phyloP scores from a whole-genome alignment of 78 protist genomes.

The Speleostelium caveatum region DNA sequence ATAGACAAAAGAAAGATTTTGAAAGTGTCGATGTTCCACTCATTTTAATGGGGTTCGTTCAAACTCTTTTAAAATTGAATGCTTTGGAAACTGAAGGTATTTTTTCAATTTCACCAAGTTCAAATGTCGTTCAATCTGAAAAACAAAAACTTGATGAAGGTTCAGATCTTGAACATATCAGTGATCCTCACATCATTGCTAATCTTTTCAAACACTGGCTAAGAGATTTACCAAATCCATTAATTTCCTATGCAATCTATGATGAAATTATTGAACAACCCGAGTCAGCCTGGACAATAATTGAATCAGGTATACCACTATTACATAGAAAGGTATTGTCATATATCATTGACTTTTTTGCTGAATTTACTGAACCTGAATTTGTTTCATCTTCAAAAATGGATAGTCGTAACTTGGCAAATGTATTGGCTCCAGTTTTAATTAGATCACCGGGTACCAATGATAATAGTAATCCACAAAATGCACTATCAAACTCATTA shows the following conservation, averaged over 20 bases:
- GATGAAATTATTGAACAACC: slow-evolving; percentile 66
- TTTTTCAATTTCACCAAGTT: slow-evolving; percentile 18
- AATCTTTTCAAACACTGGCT: slow-evolving; percentile 67
- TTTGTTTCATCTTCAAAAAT: slow-evolving; percentile 11
- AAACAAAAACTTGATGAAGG: slow-evolving; percentile 54
- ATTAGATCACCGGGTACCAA: slow-evolving; percentile 26
- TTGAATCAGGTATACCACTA: slow-evolving; percentile 41
- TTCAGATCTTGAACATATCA: slow-evolving; percentile 22
- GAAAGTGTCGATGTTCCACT: slow-evolving; percentile 23
- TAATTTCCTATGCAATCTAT: slow-evolving; percentile 58
- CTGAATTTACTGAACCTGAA: slow-evolving; percentile 45
- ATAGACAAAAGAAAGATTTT: slow-evolving; percentile 23
- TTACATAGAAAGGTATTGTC: slow-evolving; percentile 38
- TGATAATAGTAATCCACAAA: not conserved
- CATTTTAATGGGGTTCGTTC: slow-evolving; percentile 37
- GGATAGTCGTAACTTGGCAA: slow-evolving; percentile 32
- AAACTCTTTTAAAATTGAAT: slow-evolving; percentile 35
- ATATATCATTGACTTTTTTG: slow-evolving; percentile 59
- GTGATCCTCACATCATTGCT: slow-evolving; percentile 36
- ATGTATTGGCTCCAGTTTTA: slow-evolving; percentile 37
- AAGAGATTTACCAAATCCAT: slow-evolving; percentile 69
- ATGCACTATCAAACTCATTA: slow-evolving; percentile 20
- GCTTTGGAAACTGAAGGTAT: slow-evolving; percentile 51
- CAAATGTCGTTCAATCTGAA: slow-evolving; percentile 13
- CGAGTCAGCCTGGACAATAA: slow-evolving; percentile 17